Base-by-base conservation (phyloP, 2,329 filamentous ascomycete genomes). In the Neocucurbitaria cava region DNA sequence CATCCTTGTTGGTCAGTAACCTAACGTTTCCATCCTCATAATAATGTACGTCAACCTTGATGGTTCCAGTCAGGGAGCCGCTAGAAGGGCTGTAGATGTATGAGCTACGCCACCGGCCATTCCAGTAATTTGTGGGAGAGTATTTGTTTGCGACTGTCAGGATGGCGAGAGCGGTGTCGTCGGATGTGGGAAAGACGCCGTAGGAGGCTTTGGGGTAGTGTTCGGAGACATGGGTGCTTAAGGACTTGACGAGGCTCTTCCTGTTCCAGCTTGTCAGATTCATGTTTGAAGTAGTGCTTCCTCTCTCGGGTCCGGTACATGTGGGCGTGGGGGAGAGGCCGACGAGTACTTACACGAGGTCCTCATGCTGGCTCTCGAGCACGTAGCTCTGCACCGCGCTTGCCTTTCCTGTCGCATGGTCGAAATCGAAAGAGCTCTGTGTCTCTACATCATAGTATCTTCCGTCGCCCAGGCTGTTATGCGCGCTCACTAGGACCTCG, bases 11-110 rank as follows among this genome's bases (percentile, higher is more conserved):
- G n/a, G 95, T 97, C 60, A 94, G 83, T 55, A 99, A 85, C 2
- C 95, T 89, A 53, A 99, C 95, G 73, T 99, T 99, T 59, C 95
- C 95, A 74, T 99, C 96, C 79, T 99, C 95, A 81, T 99, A 99
- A 83, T 99, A 99, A 82, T 99, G 95, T 46, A 99, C 94, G 66
- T 98, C 93, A 49, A 97, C 91, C 76, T 94, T 92, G 77, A 98
- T 88, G 54, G 83, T 87, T 67, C 95, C 95, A 33, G 88, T 87
- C 39, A 98, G 80, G 43, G 82, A 82, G 61, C 83, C 82, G 3
- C 85, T 82, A 1, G 85, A 85, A 0, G 92, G 87, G 59, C 88
- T 84, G 76, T 90, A 89, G 68, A 89, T 84, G 81, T 98, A 98
- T 48, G 89, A 83, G 43, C 91, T 93, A 70, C 95, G 90, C 91